These are phyloP conservation scores for Sarocladium kiliense DNA, from an alignment of 2,329 filamentous ascomycete genomes.

Conservation along the genomic window DNA sequence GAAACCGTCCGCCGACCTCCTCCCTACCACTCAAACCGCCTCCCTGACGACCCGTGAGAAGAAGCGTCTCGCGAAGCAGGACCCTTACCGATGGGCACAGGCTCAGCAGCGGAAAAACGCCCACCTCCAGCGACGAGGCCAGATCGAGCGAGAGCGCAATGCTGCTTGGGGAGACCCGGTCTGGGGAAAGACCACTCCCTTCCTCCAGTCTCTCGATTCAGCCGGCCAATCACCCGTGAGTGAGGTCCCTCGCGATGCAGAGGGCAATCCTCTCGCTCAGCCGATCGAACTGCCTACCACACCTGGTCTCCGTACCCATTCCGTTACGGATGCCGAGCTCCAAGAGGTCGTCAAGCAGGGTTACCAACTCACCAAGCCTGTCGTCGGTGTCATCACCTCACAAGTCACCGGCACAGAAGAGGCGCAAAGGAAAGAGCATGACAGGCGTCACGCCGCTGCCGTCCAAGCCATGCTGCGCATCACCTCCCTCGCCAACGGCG, in stretches of 20 bases:
- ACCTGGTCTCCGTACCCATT: constrained; percentile 65
- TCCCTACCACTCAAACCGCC: constrained; percentile 60
- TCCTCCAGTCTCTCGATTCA: constrained; percentile 74
- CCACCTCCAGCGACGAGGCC: constrained; percentile 70
- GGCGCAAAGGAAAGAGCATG: constrained; percentile 37
- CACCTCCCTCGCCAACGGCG: constrained; percentile 69
- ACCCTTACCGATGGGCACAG: constrained; percentile 79
- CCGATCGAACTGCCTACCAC: constrained; percentile 40
- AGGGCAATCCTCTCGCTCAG: constrained; percentile 31
- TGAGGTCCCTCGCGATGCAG: constrained; percentile 30
- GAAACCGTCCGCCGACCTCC: constrained; percentile 41
- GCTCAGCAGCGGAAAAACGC: constrained; percentile 78
- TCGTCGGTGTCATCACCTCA: constrained; percentile 29
- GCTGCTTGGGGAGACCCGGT: constrained; percentile 71
- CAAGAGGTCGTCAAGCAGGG: constrained; percentile 62
- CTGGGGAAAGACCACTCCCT: constrained; percentile 72
- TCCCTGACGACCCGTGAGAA: constrained; percentile 57
- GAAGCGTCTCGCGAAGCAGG: constrained; percentile 62
- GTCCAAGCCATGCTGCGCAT: constrained; percentile 75
- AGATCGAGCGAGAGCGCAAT: constrained; percentile 57
- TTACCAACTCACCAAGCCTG: constrained; percentile 59
- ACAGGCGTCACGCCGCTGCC: constrained; percentile 59
- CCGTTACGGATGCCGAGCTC: constrained; percentile 64
- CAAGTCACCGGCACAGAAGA: constrained; percentile 32
- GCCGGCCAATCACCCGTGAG: constrained; percentile 43